Conservation (phyloP, 768 basidiomycete species). For the Pulveroboletus sp. region DNA sequence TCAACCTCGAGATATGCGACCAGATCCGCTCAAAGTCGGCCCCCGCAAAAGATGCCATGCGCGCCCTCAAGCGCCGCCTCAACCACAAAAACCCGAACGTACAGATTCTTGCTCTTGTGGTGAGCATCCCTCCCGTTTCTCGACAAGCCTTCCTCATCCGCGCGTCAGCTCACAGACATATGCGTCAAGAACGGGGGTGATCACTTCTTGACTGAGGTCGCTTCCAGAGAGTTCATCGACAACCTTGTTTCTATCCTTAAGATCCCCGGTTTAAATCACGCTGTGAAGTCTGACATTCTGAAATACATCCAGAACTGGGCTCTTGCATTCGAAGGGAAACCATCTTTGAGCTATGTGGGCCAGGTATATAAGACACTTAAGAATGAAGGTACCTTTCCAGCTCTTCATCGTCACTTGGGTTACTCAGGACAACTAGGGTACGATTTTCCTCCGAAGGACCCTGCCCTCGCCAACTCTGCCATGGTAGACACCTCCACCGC, state of each 20-base stretch:
- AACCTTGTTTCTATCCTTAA: constrained; percentile 88
- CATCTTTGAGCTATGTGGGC: constrained; percentile 64
- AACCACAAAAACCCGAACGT: constrained; percentile 96
- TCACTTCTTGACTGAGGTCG: constrained; percentile 77
- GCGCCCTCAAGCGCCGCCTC: constrained; percentile 78
- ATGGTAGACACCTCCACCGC: constrained; percentile 91
- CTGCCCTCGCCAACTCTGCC: constrained; percentile 61
- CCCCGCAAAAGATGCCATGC: constrained; percentile 82
- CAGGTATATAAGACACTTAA: constrained; percentile 76
- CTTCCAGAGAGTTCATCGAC: constrained; percentile 90
- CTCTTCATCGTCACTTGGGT: background rate
- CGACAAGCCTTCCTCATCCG: constrained; percentile 1
- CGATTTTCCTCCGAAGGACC: constrained; percentile 79
- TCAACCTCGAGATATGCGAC: constrained; percentile 94
- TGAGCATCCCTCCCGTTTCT: constrained; percentile 39
- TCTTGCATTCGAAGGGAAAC: constrained; percentile 79
- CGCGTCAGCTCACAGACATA: constrained; percentile 70
- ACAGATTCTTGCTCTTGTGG: constrained; percentile 79
- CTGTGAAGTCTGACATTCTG: constrained; percentile 78
- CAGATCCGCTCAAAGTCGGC: constrained; percentile 91
- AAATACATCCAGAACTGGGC: constrained; percentile 92
- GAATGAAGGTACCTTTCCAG: constrained; percentile 56
- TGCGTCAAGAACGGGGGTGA: constrained; percentile 98
- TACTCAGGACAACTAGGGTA: constrained; percentile 46
- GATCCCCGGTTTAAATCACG: constrained; percentile 66